These are phyloP conservation scores for Noccaea bulbosa DNA, from an alignment of 345 rosid species.

Conservation along the genomic window DNA sequence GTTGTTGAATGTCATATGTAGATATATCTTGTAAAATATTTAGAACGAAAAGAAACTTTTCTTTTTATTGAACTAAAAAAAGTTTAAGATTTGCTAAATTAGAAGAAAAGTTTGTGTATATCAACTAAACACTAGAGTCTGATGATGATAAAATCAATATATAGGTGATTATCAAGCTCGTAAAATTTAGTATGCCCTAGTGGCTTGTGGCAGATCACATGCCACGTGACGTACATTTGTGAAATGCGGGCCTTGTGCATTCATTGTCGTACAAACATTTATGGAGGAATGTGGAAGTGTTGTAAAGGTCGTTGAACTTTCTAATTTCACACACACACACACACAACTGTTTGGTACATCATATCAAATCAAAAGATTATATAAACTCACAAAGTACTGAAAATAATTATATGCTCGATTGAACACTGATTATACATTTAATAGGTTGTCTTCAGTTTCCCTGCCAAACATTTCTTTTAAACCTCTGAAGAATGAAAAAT, in stretches of 20 bases:
- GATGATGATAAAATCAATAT: too few species aligned
- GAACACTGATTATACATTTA: background rate
- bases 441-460: background rate
- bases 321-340: background rate
- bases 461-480: background rate
- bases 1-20: conserved; percentile 9
- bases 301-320: background rate
- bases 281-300: background rate
- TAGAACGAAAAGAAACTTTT: too few species aligned
- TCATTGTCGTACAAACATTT: background rate
- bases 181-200: too few species aligned
- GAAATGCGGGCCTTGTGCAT: too few species aligned
- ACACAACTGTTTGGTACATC: background rate
- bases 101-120: too few species aligned
- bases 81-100: too few species aligned
- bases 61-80: too few species aligned
- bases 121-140: too few species aligned
- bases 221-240: too few species aligned
- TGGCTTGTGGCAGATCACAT: too few species aligned
- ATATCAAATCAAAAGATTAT: background rate
- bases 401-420: background rate
- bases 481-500: background rate
- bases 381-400: background rate
- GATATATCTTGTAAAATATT: conserved; percentile 8
- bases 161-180: too few species aligned